Evolutionary conservation across 2,329 filamentous ascomycete species (phyloP).

Genomic region (Beauveria medogensis): DNA sequence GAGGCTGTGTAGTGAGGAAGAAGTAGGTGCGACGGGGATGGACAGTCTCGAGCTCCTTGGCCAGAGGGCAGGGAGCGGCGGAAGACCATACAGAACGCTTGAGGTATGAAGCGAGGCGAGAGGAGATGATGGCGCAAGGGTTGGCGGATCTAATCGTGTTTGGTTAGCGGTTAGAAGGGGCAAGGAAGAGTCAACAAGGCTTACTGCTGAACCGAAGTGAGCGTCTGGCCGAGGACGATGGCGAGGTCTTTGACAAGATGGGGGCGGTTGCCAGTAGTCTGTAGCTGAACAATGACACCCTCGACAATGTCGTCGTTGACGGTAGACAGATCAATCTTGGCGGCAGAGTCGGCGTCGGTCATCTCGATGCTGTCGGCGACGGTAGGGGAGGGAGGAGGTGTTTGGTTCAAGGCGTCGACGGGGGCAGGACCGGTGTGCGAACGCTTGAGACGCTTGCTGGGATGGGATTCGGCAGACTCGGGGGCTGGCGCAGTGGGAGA

Average conservation of each 20-base stretch:
- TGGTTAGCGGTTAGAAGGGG: slow-evolving; percentile 14
- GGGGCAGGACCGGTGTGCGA: slow-evolving; percentile 52
- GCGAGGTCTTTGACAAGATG: slow-evolving; percentile 93
- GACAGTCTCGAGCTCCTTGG: slow-evolving; percentile 85
- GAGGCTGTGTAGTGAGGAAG: slow-evolving; percentile 82
- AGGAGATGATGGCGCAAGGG: slow-evolving; percentile 89
- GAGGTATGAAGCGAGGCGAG: slow-evolving; percentile 79
- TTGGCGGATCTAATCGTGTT: slow-evolving; percentile 70
- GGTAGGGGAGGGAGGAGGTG: slow-evolving; percentile 46
- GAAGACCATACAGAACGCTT: slow-evolving; percentile 79
- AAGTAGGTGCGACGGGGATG: slow-evolving; percentile 95
- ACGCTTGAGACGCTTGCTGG: slow-evolving; percentile 67
- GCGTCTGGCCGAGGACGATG: slow-evolving; percentile 63
- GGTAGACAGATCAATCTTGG: slow-evolving; percentile 56
- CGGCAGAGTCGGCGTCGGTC: slow-evolving; percentile 17
- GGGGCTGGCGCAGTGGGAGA: slow-evolving; percentile 17
- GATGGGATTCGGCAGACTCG: slow-evolving; percentile 28
- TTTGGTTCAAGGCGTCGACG: slow-evolving; percentile 67
- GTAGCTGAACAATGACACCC: slow-evolving; percentile 77
- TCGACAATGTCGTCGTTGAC: slow-evolving; percentile 96
- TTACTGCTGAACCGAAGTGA: slow-evolving; percentile 86
- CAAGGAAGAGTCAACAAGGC: slow-evolving; percentile 28
- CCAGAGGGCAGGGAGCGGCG: slow-evolving; percentile 73
- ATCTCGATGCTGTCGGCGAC: slow-evolving; percentile 21
- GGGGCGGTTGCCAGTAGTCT: slow-evolving; percentile 83